Evolutionary conservation across 2,329 filamentous ascomycete genomes (phyloP), one percentile per base, ranked within the genome.

Genomic region (Paraphoma sp.): DNA sequence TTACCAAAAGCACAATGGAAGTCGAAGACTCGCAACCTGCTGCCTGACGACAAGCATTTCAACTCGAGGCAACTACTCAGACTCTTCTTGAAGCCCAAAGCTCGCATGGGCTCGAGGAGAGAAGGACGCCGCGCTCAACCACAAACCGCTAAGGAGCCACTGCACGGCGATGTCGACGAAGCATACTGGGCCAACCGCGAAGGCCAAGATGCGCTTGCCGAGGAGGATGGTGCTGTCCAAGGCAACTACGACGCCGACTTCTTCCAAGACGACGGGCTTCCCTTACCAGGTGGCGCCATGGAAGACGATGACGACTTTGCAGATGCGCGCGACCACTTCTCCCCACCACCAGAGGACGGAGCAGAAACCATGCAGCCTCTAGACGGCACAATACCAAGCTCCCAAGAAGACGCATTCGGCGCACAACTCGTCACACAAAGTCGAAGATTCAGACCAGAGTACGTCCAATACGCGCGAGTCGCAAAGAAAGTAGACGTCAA

Each of bases 41-140:
- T 99, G 4, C 94, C 96, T 2, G 95, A 99, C 71, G 95, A 99
- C 79, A 97, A 97, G 78, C 93, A 98, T 75, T 98, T 99, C 81
- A 97, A 93, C 80, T 98, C 94, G 8, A 91, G 90, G 72, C 92
- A 96, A 63, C 83, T 99, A 0, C 82, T 98, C 6, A 90, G 88
- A 48, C 84, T 99, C 1, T 99, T 98, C 83, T 83, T 98, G 29
- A 99, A 99, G 76, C 95, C 95, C 29, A 96, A 93, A 75, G 92
- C 93, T 10, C 89, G 90, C 42, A 86, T 97, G 77, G 88, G 90
- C 44, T 86, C 87, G 54, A 85, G 88, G 46, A 87, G 84, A 60
- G 79, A 82, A 58, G 62, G 63, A n/a, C 65, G 61, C 46, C 62
- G 60, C 42, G 48, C 57, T 9, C 62, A 63, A n/a, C 49, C 65